phyloP scores from a whole-genome alignment of 495 filamentous ascomycete genomes.

The Neurospora sp. region DNA sequence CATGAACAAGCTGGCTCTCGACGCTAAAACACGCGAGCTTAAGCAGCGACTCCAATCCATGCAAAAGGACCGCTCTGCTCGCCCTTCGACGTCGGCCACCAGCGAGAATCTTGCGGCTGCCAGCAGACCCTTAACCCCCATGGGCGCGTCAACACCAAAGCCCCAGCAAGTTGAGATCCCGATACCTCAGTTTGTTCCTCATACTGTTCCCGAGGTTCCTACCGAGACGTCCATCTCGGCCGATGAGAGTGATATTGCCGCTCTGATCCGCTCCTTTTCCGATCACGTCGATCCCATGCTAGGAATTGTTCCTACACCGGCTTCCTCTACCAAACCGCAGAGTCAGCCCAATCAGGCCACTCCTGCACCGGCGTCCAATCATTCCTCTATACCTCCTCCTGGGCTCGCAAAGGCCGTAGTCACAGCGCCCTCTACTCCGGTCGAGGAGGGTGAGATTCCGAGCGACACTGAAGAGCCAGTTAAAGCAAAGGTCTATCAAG shows the following conservation, averaged over 20 bases:
- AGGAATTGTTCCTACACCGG: not conserved
- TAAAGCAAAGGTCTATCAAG: not conserved
- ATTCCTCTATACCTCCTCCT: not conserved
- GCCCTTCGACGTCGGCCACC: not conserved
- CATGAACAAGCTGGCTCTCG: not conserved
- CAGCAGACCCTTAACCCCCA: not conserved
- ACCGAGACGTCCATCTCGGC: slow-evolving; percentile 7
- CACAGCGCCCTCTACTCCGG: not conserved
- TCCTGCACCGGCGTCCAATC: not conserved
- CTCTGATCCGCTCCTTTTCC: slow-evolving; percentile 15
- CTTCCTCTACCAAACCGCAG: not conserved
- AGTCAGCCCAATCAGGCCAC: not conserved
- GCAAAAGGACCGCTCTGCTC: not conserved
- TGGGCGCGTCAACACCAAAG: not conserved
- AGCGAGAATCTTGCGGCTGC: not conserved
- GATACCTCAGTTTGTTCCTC: not conserved
- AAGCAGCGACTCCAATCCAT: not conserved
- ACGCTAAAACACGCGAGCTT: not conserved
- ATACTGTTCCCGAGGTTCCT: not conserved
- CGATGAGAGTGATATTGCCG: slow-evolving; percentile 15
- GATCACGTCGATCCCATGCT: not conserved
- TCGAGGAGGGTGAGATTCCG: not conserved
- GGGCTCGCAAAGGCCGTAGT: not conserved
- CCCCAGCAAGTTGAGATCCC: not conserved
- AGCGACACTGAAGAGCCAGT: not conserved